Evolutionary conservation across 345 rosid genomes (phyloP).

Genomic region (Citrus sp.): DNA sequence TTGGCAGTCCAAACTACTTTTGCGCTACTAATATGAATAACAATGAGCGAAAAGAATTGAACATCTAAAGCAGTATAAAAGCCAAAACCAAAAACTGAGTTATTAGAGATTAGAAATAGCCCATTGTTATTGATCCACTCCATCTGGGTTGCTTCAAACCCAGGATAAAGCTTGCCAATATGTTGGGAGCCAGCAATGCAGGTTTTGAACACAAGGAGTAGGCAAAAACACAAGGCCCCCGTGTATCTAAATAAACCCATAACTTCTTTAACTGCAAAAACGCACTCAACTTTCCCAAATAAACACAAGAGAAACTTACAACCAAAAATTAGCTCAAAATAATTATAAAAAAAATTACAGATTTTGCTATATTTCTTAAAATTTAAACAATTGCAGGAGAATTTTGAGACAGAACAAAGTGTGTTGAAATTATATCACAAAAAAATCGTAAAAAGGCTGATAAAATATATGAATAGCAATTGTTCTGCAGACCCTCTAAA

Average conservation of each 20-base stretch:
- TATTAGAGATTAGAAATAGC: slow-evolving; percentile 36
- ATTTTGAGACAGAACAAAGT: background rate
- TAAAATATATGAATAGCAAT: background rate
- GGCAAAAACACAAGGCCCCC: slow-evolving; percentile 19
- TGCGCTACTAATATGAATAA: slow-evolving; percentile 27
- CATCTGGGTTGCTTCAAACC: slow-evolving; percentile 43
- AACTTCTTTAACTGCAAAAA: slow-evolving; percentile 7
- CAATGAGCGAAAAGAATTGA: slow-evolving; percentile 25
- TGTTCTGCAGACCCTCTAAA: background rate
- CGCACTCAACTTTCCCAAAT: background rate
- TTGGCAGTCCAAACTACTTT: slow-evolving; percentile 52
- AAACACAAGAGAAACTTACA: background rate
- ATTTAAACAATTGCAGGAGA: background rate
- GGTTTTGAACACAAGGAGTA: slow-evolving; percentile 17
- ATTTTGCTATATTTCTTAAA: background rate
- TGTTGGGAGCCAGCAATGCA: slow-evolving; percentile 16
- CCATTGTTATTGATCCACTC: slow-evolving; percentile 37
- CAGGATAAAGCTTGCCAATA: slow-evolving; percentile 39
- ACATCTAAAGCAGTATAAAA: slow-evolving; percentile 35
- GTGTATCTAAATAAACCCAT: slow-evolving; percentile 20
- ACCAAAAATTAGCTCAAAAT: background rate
- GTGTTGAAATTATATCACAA: background rate
- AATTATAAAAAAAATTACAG: background rate
- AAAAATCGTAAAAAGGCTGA: background rate
- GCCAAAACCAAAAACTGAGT: slow-evolving; percentile 36